phyloP scores from a whole-genome alignment of 2,329 filamentous ascomycete species.

The Clonostachys chloroleuca region DNA sequence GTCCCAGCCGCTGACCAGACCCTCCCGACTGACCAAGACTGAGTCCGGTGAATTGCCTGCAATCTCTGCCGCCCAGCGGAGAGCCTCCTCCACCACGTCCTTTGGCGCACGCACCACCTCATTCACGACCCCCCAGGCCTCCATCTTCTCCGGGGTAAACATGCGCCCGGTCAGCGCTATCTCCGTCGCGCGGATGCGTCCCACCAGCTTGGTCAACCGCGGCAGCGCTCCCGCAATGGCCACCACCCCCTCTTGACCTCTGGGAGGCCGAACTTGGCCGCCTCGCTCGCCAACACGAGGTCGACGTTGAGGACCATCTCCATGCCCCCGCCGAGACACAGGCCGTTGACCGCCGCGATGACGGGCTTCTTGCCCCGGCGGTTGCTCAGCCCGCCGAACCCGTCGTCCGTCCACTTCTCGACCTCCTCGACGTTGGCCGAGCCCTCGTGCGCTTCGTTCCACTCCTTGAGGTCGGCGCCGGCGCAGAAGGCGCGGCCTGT shows the following conservation, averaged over 20 bases:
- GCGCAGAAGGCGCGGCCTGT: slow-evolving; percentile 62
- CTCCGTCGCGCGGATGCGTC: slow-evolving; percentile 65
- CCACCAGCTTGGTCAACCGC: slow-evolving; percentile 60
- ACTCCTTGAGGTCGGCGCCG: slow-evolving; percentile 65
- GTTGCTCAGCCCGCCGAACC: slow-evolving; percentile 64
- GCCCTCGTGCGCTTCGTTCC: slow-evolving; percentile 37
- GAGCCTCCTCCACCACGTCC: slow-evolving; percentile 49
- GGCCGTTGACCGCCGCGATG: slow-evolving; percentile 71
- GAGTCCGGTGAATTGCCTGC: slow-evolving; percentile 69
- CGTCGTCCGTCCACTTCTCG: slow-evolving; percentile 32
- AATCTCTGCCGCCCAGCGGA: slow-evolving; percentile 58
- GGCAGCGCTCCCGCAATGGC: slow-evolving; percentile 69
- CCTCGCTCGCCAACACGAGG: slow-evolving; percentile 57
- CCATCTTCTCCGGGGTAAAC: slow-evolving; percentile 55
- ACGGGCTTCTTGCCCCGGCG: slow-evolving; percentile 69
- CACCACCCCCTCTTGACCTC: slow-evolving; percentile 67
- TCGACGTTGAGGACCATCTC: slow-evolving; percentile 75
- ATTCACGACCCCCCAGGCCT: slow-evolving; percentile 68
- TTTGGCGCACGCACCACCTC: slow-evolving; percentile 43
- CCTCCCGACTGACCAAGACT: slow-evolving; percentile 69
- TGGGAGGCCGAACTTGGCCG: slow-evolving; percentile 63
- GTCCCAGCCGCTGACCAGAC: slow-evolving; percentile 70
- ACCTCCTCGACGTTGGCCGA: slow-evolving; percentile 3
- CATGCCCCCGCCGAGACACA: slow-evolving; percentile 71
- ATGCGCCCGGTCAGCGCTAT: slow-evolving; percentile 62